phyloP scores from a whole-genome alignment of 257 asterid genomes.

The Lavandula angustifolia region DNA sequence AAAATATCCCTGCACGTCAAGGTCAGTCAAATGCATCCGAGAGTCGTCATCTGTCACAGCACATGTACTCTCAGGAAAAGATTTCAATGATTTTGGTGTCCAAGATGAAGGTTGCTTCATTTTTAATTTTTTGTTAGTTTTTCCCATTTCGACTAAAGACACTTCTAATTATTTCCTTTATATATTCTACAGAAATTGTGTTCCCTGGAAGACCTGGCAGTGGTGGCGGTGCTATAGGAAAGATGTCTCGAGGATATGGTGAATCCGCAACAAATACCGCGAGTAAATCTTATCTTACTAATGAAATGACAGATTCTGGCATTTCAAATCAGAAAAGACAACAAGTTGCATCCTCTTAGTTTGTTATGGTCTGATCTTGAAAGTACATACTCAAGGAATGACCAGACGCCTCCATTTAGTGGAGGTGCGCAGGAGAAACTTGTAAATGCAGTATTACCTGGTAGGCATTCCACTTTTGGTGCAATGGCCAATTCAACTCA shows the following conservation, averaged over 20 bases:
- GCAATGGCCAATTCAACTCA: slow-evolving; percentile 44
- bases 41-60: slow-evolving; percentile 48
- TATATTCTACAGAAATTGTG: slow-evolving; percentile 55
- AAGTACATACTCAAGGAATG: slow-evolving; percentile 60
- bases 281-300: slow-evolving; percentile 40
- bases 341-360: slow-evolving; percentile 70
- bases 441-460: slow-evolving; percentile 49
- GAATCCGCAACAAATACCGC: slow-evolving; percentile 47
- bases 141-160: slow-evolving; percentile 11
- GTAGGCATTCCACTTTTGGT: slow-evolving; percentile 50
- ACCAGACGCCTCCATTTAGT: slow-evolving; percentile 42
- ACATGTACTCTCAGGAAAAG: slow-evolving; percentile 45
- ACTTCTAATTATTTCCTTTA: slow-evolving; percentile 26
- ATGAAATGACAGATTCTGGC: slow-evolving; percentile 45
- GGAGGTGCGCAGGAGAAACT: slow-evolving; percentile 47
- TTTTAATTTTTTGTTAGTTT: slow-evolving; percentile 29
- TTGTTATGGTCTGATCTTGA: slow-evolving; percentile 94
- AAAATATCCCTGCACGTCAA: slow-evolving; percentile 46
- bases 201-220: slow-evolving; percentile 89
- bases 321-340: slow-evolving; percentile 47
- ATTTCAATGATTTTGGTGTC: slow-evolving; percentile 50
- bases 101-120: slow-evolving; percentile 70
- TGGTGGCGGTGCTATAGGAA: slow-evolving; percentile 57
- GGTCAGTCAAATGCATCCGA: slow-evolving; percentile 51
- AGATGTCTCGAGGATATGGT: slow-evolving; percentile 42